Base-by-base conservation (phyloP, 2,329 filamentous ascomycete species). In the Zasmidium cellare region DNA sequence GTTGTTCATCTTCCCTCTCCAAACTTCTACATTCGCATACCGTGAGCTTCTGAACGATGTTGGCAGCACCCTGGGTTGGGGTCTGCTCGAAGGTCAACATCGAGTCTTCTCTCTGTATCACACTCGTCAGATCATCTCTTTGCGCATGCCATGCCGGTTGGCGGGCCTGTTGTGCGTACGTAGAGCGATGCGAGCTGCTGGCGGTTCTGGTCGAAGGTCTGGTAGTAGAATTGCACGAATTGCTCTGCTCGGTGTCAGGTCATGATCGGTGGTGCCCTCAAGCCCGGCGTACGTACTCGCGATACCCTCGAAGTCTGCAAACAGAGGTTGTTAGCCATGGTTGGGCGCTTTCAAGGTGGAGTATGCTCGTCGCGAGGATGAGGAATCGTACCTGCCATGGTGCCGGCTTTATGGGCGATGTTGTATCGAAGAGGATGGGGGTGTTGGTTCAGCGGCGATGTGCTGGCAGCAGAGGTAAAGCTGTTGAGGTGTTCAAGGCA, bases 181-280 rank as follows among this genome's bases (percentile, higher is more conserved):
- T 97, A 97, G 79, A 97, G 90, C 61, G 78, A 71, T 14, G 76
- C 77, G 46, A 97, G 84, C 52, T 74, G 69, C 56, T 77, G 77
- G 71, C 92, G 88, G 77, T 92, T 82, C 61, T 72, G 63, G 75
- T 96, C 92, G 78, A 97, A 96, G 59, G 87, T 87, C 71, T 88
- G 82, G 84, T 96, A 97, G 86, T 97, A 97, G 82, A 88, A 93
- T 60, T 87, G 74, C 66, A 93, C 88, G 78, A 97, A 97, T 79
- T 96, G 85, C 75, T 88, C 92, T 97, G 72, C n/a, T 22, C 22
- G 9, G 14, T 11, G 49, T 62, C 25, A 61, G 60, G 28, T 12
- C 22, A 20, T 51, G 12, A 2, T 31, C n/a, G 16, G 22, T 19
- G 20, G 19, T 45, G 6, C 20, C 19, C 5, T 23, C 9, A 35